These are phyloP conservation scores for Erysimum cheiranthoides DNA, from an alignment of 345 rosid species.

Conservation along the genomic window DNA sequence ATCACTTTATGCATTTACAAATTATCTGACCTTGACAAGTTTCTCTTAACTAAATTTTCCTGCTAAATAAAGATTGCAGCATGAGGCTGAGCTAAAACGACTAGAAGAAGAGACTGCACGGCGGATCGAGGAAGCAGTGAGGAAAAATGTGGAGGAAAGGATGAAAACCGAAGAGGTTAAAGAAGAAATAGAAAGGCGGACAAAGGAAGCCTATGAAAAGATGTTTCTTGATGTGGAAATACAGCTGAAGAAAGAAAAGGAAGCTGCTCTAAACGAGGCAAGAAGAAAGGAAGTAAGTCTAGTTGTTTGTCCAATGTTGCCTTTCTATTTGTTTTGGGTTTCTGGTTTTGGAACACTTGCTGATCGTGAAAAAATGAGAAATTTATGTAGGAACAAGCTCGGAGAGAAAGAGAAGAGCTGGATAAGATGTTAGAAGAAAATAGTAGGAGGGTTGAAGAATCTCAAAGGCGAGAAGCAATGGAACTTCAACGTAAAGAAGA, in stretches of 20 bases:
- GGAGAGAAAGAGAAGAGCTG: constrained; percentile 82
- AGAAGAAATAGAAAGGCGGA: constrained; percentile 63
- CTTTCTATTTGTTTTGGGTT: neutral
- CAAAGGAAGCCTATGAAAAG: constrained; percentile 69
- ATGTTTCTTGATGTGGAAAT: constrained; percentile 63
- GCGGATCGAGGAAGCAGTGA: constrained; percentile 77
- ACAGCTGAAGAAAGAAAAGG: constrained; percentile 71
- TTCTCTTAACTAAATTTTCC: neutral
- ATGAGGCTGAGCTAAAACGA: constrained; percentile 63
- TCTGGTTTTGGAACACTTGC: neutral
- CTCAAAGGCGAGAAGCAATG: constrained; percentile 83
- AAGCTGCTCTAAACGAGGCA: constrained; percentile 74
- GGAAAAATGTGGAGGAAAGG: constrained; percentile 77
- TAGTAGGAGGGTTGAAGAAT: constrained; percentile 78
- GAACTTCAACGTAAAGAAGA: constrained; percentile 84
- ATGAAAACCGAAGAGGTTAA: constrained; percentile 61
- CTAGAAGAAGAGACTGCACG: constrained; percentile 79
- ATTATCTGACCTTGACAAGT: constrained; percentile 5
- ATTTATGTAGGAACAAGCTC: constrained; percentile 68
- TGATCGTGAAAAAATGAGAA: constrained; percentile 10
- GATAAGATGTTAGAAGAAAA: constrained; percentile 93
- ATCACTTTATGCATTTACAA: constrained; percentile 1
- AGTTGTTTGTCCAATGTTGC: constrained; percentile 10
- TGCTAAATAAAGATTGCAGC: constrained; percentile 57
- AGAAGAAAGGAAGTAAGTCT: constrained; percentile 68